phyloP scores from a whole-genome alignment of 2,329 filamentous ascomycete species.

The Dendryphion nanum region DNA sequence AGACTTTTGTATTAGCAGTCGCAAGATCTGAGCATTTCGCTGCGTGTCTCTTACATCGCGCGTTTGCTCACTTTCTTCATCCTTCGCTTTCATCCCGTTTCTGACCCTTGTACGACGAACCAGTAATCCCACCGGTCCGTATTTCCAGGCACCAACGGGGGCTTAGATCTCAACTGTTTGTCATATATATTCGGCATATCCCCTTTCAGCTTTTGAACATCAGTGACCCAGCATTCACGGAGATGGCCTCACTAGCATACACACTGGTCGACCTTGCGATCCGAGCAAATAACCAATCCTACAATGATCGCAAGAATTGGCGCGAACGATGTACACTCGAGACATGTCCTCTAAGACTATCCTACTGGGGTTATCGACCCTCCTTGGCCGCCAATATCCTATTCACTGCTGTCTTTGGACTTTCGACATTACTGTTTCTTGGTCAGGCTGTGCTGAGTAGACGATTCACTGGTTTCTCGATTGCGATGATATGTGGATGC shows the following conservation, averaged over 20 bases:
- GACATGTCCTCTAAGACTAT: constrained; percentile 39
- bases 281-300: constrained; percentile 4
- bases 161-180: too few relatives aligned
- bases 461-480: constrained; percentile 43
- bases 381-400: constrained; percentile 41
- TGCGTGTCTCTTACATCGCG: too few relatives aligned
- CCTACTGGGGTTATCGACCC: constrained; percentile 47
- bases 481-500: constrained; percentile 57
- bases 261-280: constrained; percentile 1
- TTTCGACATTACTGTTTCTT: constrained; percentile 40
- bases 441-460: constrained; percentile 37
- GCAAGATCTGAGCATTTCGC: too few relatives aligned
- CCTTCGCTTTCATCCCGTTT: too few relatives aligned
- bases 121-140: too few relatives aligned
- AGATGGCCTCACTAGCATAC: constrained; percentile 7
- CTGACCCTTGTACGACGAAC: too few relatives aligned
- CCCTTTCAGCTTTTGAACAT: too few relatives aligned
- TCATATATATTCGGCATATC: too few relatives aligned
- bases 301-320: constrained; percentile 18
- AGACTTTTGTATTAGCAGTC: too few relatives aligned
- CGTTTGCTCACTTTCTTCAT: too few relatives aligned
- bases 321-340: constrained; percentile 35
- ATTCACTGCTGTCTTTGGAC: constrained; percentile 45
- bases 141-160: too few relatives aligned
- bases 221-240: too few relatives aligned